Evolutionary conservation across 208 protist genomes (phyloP).

Genomic region (Acanthamoeba royreba): DNA sequence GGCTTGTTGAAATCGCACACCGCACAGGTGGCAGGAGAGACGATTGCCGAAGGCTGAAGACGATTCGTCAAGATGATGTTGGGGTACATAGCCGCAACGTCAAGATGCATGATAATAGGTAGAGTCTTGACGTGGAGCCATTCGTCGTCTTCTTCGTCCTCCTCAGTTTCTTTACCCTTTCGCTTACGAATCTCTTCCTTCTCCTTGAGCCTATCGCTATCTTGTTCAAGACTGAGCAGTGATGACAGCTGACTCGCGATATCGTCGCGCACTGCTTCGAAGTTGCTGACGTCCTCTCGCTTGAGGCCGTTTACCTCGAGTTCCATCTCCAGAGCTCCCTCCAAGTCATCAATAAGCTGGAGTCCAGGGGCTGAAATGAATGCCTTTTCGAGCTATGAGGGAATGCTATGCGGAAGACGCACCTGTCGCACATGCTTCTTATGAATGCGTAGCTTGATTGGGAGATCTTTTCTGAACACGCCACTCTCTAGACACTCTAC

Average conservation of each 20-base stretch:
- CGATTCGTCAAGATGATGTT: conserved; percentile 99
- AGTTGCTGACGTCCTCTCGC: conserved; percentile 80
- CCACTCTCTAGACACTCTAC: conserved; percentile 84
- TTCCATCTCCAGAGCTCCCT: conserved; percentile 87
- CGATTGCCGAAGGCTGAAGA: conserved; percentile 89
- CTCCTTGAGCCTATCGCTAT: background rate
- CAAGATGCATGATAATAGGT: conserved; percentile 99
- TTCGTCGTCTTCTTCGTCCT: background rate
- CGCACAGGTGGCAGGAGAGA: conserved; percentile 93
- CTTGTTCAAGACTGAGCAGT: conserved; percentile 8
- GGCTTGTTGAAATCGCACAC: conserved; percentile 96
- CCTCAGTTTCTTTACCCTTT: background rate
- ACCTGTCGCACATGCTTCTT: conserved; percentile 28
- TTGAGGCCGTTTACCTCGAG: conserved; percentile 70
- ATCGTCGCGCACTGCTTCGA: conserved; percentile 83
- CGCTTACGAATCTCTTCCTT: conserved; percentile 70
- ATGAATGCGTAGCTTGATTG: conserved; percentile 46
- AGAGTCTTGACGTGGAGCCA: conserved; percentile 58
- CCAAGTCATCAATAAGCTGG: conserved; percentile 91
- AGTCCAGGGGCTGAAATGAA: conserved; percentile 76
- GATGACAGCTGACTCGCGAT: background rate
- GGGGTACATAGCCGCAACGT: conserved; percentile 99
- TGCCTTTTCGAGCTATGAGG: background rate
- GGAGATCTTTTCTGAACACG: conserved; percentile 97
- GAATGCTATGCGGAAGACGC: conserved; percentile 84